These are phyloP conservation scores for Starmerella sirachaensis DNA, from an alignment of 805 yeast species.

Conservation along the genomic window DNA sequence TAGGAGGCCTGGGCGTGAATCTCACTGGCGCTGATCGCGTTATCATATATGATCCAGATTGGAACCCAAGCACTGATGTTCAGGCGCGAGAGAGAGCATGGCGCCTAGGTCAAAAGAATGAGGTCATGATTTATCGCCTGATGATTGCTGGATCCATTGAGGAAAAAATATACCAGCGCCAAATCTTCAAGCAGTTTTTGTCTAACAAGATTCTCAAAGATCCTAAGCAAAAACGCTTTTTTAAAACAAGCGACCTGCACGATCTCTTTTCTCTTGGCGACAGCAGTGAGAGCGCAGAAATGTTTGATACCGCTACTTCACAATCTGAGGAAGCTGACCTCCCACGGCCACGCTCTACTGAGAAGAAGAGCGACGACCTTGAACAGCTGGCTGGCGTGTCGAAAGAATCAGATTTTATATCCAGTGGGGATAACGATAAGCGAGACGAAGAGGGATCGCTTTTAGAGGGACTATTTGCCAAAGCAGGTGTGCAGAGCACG, in stretches of 20 bases:
- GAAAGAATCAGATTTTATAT: slow-evolving; percentile 26
- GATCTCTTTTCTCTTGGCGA: slow-evolving; percentile 72
- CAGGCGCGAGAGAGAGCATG: slow-evolving; percentile 97
- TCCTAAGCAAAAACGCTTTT: slow-evolving; percentile 86
- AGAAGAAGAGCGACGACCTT: slow-evolving; percentile 26
- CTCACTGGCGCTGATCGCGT: slow-evolving; percentile 92
- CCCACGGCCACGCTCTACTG: neutral
- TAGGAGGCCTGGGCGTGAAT: slow-evolving; percentile 92
- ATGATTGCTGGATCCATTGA: slow-evolving; percentile 94
- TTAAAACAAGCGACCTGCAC: slow-evolving; percentile 82
- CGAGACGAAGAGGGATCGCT: slow-evolving; percentile 33
- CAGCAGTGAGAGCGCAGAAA: slow-evolving; percentile 57
- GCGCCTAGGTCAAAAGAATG: slow-evolving; percentile 90
- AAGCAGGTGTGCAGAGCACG: slow-evolving; percentile 60
- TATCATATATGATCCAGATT: slow-evolving; percentile 90
- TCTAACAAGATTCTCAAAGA: slow-evolving; percentile 90
- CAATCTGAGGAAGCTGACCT: neutral
- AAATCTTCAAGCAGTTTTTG: slow-evolving; percentile 86
- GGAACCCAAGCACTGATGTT: slow-evolving; percentile 96
- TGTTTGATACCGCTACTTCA: slow-evolving; percentile 30
- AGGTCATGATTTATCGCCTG: slow-evolving; percentile 77
- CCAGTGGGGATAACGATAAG: slow-evolving; percentile 52
- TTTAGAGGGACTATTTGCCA: slow-evolving; percentile 64
- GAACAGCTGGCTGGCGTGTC: slow-evolving; percentile 16
- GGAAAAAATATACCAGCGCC: slow-evolving; percentile 92